Percentiles rank a stretch among this genome's conserved stretches.
Evolutionary conservation across 2,329 filamentous ascomycete species (phyloP).

Genomic region (Colletotrichum abscissum): DNA sequence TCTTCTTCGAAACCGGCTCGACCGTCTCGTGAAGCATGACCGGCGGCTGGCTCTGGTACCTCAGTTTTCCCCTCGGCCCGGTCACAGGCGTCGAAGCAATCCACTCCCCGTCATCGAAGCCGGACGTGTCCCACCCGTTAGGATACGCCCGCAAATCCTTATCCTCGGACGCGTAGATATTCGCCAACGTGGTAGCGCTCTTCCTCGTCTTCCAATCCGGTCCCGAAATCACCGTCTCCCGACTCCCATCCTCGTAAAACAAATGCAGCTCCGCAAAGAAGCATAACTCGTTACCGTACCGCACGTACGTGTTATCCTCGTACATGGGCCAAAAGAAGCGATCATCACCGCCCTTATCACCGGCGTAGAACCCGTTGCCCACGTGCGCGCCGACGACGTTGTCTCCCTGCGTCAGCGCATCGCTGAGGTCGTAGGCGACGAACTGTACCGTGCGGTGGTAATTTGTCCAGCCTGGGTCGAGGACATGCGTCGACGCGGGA

Average conservation of each 20-base stretch:
- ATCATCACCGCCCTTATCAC: constrained; percentile 48
- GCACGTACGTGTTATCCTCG: constrained; percentile 53
- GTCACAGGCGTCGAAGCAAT: constrained; percentile 49
- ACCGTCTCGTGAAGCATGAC: constrained; percentile 50
- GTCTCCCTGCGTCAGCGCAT: constrained; percentile 41
- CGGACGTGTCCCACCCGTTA: constrained; percentile 45
- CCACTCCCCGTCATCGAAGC: constrained; percentile 43
- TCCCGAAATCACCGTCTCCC: constrained; percentile 48
- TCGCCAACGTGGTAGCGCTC: constrained; percentile 51
- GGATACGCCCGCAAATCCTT: constrained; percentile 49
- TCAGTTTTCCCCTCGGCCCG: constrained; percentile 50
- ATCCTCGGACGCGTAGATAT: constrained; percentile 53
- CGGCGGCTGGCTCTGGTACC: constrained; percentile 53
- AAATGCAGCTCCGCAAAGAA: constrained; percentile 53
- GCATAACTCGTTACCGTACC: constrained; percentile 52
- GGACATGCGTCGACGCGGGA: constrained; percentile 47
- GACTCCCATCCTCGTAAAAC: constrained; percentile 49
- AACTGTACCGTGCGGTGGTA: constrained; percentile 54
- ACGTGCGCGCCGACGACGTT: constrained; percentile 55
- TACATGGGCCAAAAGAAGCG: constrained; percentile 56
- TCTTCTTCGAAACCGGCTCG: constrained; percentile 40
- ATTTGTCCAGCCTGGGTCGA: constrained; percentile 53
- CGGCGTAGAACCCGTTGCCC: constrained; percentile 58
- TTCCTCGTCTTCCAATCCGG: constrained; percentile 50
- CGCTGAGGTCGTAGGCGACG: constrained; percentile 54